Conservation (phyloP, 768 basidiomycete genomes). For the Suillus alpinus region DNA sequence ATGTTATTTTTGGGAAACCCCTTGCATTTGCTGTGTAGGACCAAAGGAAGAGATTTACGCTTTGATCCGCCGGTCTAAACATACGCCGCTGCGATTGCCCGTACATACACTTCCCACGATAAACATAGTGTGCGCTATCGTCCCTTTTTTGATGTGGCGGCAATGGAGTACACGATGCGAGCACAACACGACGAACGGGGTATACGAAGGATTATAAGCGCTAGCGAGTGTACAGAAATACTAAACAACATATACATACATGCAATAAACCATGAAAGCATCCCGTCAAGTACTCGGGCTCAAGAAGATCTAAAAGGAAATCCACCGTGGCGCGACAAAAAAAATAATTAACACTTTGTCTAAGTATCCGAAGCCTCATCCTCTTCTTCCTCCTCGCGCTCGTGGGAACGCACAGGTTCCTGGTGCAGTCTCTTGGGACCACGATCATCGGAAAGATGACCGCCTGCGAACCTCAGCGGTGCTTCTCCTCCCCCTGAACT, state of each 20-base stretch:
- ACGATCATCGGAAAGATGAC: conserved; percentile 47
- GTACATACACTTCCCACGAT: not conserved
- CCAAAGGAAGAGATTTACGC: not conserved
- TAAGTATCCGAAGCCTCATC: conserved; percentile 32
- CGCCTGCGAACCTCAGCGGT: conserved; percentile 33
- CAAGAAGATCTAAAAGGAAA: conserved; percentile 34
- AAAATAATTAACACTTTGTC: conserved; percentile 6
- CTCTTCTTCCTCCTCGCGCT: conserved; percentile 30
- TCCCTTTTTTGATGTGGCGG: not conserved
- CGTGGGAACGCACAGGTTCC: conserved; percentile 31
- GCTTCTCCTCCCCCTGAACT: conserved; percentile 29
- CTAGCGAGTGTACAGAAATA: conserved; percentile 14
- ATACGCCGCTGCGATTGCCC: not conserved
- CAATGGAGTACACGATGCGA: not conserved
- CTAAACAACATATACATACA: conserved; percentile 17
- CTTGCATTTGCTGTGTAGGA: not conserved
- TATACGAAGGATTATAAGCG: not conserved
- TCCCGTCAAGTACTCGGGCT: conserved; percentile 21
- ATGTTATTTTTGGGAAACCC: not conserved
- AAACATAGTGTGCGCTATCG: no score
- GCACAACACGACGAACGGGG: not conserved
- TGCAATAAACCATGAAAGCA: conserved; percentile 10
- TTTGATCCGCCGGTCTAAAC: not conserved
- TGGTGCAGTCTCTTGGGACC: conserved; percentile 60
- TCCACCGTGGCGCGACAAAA: conserved; percentile 5